Percentiles rank a stretch among this genome's conserved stretches.
Conservation (phyloP, 805 yeast genomes). For the Candida caryicola region DNA sequence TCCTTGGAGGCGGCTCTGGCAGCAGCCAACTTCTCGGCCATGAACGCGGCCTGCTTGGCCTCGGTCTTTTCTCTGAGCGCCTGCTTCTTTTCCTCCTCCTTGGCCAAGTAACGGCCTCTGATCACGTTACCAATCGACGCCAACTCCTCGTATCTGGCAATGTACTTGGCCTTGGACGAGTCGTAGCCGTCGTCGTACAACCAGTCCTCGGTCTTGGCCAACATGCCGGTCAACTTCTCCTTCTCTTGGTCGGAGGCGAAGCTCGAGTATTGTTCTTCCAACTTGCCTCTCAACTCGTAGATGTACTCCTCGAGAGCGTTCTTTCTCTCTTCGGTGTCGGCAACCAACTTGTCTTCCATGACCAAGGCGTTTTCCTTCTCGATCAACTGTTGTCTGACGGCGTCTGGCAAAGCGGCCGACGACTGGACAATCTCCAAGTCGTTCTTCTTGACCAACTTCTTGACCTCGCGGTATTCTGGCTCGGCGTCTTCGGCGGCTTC, state of each 20-base stretch:
- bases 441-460: conserved; percentile 90
- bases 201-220: conserved; percentile 94
- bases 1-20: conserved; percentile 55
- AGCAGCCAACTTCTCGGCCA: conserved; percentile 82
- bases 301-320: conserved; percentile 98
- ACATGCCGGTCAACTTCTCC: conserved; percentile 65
- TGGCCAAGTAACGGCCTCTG: conserved; percentile 90
- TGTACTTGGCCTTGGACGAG: conserved; percentile 91
- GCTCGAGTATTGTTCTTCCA: conserved; percentile 84
- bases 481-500: conserved; percentile 60
- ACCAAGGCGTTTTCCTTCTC: conserved; percentile 85
- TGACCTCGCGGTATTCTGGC: conserved; percentile 85
- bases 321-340: conserved; percentile 98
- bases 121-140: conserved; percentile 92
- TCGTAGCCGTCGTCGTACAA: conserved; percentile 96
- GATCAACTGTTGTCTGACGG: conserved; percentile 54
- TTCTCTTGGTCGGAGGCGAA: conserved; percentile 93
- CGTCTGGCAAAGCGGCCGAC: conserved; percentile 60
- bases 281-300: conserved; percentile 93
- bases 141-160: conserved; percentile 96
- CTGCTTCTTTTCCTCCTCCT: conserved; percentile 94
- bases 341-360: conserved; percentile 91
- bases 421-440: conserved; percentile 61
- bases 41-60: conserved; percentile 76
- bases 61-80: conserved; percentile 83